phyloP scores from a whole-genome alignment of 805 yeast genomes.

The Wickerhamiella spandovensis region DNA sequence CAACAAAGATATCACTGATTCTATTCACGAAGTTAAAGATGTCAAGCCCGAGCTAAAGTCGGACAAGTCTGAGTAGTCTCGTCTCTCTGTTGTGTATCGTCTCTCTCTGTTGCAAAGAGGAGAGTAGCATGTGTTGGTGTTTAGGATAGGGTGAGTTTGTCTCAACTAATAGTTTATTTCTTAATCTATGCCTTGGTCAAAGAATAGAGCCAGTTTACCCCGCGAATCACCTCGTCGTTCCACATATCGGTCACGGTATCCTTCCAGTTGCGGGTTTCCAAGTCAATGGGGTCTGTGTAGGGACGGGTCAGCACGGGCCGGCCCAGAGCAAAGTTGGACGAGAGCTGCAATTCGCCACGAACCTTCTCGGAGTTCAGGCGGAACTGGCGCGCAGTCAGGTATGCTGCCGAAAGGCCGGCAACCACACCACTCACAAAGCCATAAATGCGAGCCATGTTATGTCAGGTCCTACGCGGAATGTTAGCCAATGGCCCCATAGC shows the following conservation, averaged over 20 bases:
- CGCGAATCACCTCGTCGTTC: slow-evolving; percentile 57
- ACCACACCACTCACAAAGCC: slow-evolving; percentile 51
- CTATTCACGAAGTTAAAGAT: neutral
- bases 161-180: neutral
- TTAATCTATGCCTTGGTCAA: slow-evolving; percentile 12
- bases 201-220: slow-evolving; percentile 48
- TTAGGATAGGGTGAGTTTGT: no score
- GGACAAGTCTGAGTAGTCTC: neutral
- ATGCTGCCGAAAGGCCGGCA: slow-evolving; percentile 45
- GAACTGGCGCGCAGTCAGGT: slow-evolving; percentile 47
- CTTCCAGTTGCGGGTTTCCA: slow-evolving; percentile 33
- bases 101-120: no score
- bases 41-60: neutral
- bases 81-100: no score
- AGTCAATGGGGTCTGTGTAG: slow-evolving; percentile 33
- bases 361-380: slow-evolving; percentile 34
- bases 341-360: slow-evolving; percentile 33
- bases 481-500: no score
- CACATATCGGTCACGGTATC: slow-evolving; percentile 68
- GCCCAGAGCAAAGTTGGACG: slow-evolving; percentile 39
- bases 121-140: no score
- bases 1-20: slow-evolving; percentile 10
- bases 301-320: slow-evolving; percentile 35
- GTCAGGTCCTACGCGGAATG: no score
- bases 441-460: slow-evolving; percentile 34